A percentile compares a stretch with the other conserved stretches of the same genome.
Evolutionary conservation across 148 eudicot species (phyloP).

Genomic region (Selenicereus undatus): DNA sequence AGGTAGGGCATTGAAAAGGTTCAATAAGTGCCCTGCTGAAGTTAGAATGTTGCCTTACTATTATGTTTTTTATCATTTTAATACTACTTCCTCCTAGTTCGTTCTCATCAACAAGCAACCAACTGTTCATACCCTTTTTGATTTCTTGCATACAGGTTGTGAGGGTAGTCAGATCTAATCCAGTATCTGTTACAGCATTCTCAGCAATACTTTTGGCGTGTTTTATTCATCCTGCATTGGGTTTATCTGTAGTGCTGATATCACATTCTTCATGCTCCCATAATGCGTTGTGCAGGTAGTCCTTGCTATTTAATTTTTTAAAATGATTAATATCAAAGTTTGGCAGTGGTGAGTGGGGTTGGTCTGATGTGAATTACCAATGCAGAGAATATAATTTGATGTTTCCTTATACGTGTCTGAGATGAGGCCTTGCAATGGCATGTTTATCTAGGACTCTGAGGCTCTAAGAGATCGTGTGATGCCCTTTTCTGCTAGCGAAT

Average conservation of each 20-base stretch:
- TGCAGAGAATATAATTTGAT: background rate
- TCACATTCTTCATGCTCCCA: constrained; percentile 78
- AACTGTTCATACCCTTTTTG: constrained; percentile 10
- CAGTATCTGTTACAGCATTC: constrained; percentile 47
- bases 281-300: constrained; percentile 76
- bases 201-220: constrained; percentile 58
- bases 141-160: constrained; percentile 49
- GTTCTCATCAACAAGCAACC: background rate
- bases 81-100: background rate
- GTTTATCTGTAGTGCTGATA: constrained; percentile 59
- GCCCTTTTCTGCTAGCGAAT: background rate
- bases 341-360: background rate
- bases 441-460: background rate
- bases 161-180: constrained; percentile 53
- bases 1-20: constrained; percentile 38
- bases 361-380: background rate
- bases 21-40: background rate
- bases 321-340: background rate
- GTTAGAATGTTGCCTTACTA: background rate
- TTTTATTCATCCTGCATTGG: constrained; percentile 89
- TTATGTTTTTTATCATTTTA: background rate
- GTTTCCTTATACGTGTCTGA: background rate
- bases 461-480: background rate
- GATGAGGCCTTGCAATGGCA: background rate
- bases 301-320: constrained; percentile 9